Conservation (phyloP, 148 eudicot species). For the Rhododendron kiyosumense region DNA sequence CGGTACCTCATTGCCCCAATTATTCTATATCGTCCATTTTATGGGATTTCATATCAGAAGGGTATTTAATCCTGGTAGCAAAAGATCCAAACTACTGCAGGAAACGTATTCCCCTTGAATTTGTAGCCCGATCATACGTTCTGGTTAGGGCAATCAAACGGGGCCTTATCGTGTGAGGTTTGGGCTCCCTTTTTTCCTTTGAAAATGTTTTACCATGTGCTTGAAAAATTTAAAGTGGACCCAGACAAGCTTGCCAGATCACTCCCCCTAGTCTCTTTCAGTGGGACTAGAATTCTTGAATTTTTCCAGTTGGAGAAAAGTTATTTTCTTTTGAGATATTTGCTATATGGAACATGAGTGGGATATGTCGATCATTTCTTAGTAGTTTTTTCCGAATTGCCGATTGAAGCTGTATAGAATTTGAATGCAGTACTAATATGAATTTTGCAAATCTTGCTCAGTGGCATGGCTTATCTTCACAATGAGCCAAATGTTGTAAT, state of each 20-base stretch:
- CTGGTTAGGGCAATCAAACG: background rate
- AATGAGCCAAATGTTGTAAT: slow-evolving; percentile 92
- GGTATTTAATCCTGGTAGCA: background rate
- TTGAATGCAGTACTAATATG: slow-evolving; percentile 19
- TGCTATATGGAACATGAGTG: background rate
- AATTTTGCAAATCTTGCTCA: slow-evolving; percentile 24
- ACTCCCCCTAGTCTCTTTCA: background rate
- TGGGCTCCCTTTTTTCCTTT: background rate
- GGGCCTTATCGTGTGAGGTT: background rate
- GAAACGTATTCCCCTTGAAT: background rate
- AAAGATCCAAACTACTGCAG: background rate
- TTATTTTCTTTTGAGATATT: background rate
- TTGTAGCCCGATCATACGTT: background rate
- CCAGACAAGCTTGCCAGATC: background rate
- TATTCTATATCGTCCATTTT: background rate
- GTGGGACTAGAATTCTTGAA: background rate
- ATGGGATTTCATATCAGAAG: background rate
- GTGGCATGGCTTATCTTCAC: slow-evolving; percentile 98
- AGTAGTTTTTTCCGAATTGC: background rate
- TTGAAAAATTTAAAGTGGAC: background rate
- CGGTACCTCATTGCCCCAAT: background rate
- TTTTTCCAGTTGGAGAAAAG: background rate
- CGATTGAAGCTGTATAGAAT: background rate
- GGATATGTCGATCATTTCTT: background rate
- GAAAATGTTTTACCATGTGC: background rate